Evolutionary conservation across 495 filamentous ascomycete genomes (phyloP), one percentile per base, ranked within the genome.

Genomic region (Hyaloscypha bicolor): DNA sequence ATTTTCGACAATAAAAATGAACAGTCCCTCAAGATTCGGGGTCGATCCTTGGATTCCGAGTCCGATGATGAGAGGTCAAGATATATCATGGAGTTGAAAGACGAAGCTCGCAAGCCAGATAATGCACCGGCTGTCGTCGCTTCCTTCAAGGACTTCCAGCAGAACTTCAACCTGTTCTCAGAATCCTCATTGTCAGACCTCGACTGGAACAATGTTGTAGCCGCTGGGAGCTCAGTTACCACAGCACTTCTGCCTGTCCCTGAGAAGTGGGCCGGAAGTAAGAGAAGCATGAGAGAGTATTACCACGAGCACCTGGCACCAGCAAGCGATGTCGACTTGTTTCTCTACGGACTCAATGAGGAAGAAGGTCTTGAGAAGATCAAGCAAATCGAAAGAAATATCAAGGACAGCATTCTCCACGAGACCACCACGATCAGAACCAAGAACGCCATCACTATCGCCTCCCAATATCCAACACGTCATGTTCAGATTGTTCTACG

Each of bases 401-500:
- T 96, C 71, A 86, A 85, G 29, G 87, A 93, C 71, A 85, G 87
- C 5, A 87, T 96, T 64, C 80, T 94, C 29, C 85, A 86, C 22
- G 91, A 94, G 74, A 89, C 87, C 3, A 93, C 90, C 0, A 89
- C 89, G 0, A 83, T 94, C 42, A 81, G 92, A 14, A 94, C 92
- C 22, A 93, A 92, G 77, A 88, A 96, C 72, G 88, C 92, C 22
- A 87, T 96, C 69, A 96, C 92, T 0, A 94, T 96, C 69, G 90
- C 85, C 53, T 89, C 86, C 37, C 90, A 93, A 72, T 93, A 95
- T 75, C 92, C 92, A 0, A 92, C 85, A 37, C 86, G 92, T 6
- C 92, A 96, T 72, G 85, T 94, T 22, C 86, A 93, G 79, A 93
- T 96, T 70, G 92, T 96, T 11, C 85, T 94, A 16, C 89, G 92